Percentiles rank a stretch among this genome's conserved stretches.
Evolutionary conservation across 805 yeast species (phyloP).

Genomic region (Monosporozyma aerobia): DNA sequence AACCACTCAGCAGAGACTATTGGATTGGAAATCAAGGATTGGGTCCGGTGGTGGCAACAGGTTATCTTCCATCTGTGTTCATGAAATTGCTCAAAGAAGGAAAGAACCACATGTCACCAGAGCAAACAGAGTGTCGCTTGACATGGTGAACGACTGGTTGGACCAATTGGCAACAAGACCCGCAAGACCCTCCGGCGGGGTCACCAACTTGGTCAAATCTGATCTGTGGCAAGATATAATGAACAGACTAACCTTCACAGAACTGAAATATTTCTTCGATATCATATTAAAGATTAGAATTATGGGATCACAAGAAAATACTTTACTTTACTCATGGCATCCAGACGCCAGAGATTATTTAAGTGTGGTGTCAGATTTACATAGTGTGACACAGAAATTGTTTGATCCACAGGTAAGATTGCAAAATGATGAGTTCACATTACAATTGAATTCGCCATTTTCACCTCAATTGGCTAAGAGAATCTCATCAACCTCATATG

Average conservation of each 20-base stretch:
- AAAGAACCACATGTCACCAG: constrained; percentile 33
- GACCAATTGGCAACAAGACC: constrained; percentile 33
- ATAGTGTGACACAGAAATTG: constrained; percentile 50
- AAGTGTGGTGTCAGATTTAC: constrained; percentile 56
- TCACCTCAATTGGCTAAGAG: constrained; percentile 69
- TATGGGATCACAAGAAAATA: constrained; percentile 48
- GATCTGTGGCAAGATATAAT: constrained; percentile 42
- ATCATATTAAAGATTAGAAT: constrained; percentile 52
- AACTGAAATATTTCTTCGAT: constrained; percentile 59
- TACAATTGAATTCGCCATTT: constrained; percentile 38
- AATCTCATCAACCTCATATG: constrained; percentile 38
- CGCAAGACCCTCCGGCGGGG: constrained; percentile 13
- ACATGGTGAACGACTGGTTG: constrained; percentile 40
- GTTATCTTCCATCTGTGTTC: constrained; percentile 41
- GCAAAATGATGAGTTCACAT: constrained; percentile 30
- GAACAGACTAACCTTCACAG: constrained; percentile 46
- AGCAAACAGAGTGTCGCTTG: constrained; percentile 34
- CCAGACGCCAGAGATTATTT: constrained; percentile 63
- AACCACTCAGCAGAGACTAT: constrained; percentile 44
- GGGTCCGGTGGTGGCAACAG: constrained; percentile 33
- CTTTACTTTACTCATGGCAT: constrained; percentile 58
- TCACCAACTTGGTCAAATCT: constrained; percentile 17
- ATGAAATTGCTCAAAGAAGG: constrained; percentile 36
- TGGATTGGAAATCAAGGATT: constrained; percentile 39
- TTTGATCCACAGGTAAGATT: constrained; percentile 41